These are phyloP conservation scores for Nitzschia sp. DNA, from an alignment of 108 stramenopile species.

Conservation along the genomic window DNA sequence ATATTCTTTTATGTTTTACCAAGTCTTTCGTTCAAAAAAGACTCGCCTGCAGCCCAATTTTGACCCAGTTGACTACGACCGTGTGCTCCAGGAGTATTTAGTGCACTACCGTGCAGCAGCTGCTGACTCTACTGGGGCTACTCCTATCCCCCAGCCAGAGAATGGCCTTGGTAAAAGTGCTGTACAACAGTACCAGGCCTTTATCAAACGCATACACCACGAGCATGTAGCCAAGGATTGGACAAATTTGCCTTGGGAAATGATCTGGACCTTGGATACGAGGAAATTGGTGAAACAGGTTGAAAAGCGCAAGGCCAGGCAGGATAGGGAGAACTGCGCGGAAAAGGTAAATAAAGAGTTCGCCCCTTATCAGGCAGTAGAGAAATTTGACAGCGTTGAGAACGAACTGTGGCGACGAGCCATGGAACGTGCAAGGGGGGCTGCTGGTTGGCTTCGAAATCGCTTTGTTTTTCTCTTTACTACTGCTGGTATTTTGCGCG, in stretches of 20 bases:
- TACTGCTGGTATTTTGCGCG: constrained; percentile 1
- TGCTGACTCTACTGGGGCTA: no score
- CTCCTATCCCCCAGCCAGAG: no score
- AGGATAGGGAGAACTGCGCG: neutral
- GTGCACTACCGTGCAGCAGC: no score
- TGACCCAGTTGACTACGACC: no score
- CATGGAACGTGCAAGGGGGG: neutral
- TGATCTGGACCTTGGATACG: neutral
- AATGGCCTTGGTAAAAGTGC: no score
- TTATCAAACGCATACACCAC: no score
- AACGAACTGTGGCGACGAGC: neutral
- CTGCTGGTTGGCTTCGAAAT: neutral
- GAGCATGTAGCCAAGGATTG: no score
- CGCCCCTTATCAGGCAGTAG: neutral
- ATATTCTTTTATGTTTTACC: no score
- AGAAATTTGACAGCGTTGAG: neutral
- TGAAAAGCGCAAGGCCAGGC: neutral
- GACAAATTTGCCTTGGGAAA: constrained; percentile 3
- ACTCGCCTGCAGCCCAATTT: no score
- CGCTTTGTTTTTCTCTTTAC: neutral
- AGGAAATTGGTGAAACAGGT: neutral
- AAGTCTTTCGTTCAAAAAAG: no score
- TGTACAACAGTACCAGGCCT: no score
- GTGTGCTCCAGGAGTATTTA: no score
- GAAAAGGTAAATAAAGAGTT: neutral